These are phyloP conservation scores for Ascoidea tarda DNA, from an alignment of 805 yeast genomes.

Conservation along the genomic window DNA sequence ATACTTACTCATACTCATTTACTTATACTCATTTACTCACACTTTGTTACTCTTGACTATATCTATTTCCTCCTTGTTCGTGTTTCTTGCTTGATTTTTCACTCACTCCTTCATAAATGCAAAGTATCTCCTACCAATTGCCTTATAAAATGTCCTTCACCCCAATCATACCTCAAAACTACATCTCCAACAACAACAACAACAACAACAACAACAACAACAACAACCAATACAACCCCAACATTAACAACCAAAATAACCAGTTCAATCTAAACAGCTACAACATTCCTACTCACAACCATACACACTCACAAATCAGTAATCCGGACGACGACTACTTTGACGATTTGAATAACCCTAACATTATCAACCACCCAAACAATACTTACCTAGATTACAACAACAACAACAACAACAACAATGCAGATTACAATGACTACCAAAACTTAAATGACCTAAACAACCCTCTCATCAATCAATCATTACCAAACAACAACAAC, in stretches of 20 bases:
- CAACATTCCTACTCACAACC: no score
- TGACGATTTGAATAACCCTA: constrained; percentile 14
- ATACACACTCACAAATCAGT: no score
- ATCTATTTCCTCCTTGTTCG: no score
- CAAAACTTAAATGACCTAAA: constrained; percentile 5
- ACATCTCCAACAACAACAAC: constrained; percentile 10
- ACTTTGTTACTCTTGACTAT: no score
- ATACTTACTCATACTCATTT: no score
- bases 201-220: constrained; percentile 46
- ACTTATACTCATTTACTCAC: no score
- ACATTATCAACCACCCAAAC: constrained; percentile 11
- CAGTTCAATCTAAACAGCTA: no score
- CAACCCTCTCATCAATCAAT: constrained; percentile 7
- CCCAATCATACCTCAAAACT: constrained; percentile 1
- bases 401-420: constrained; percentile 9
- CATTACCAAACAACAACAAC: constrained; percentile 2
- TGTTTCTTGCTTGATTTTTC: no score
- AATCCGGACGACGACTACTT: no score
- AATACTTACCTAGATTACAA: not conserved
- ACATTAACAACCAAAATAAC: constrained; percentile 14
- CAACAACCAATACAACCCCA: constrained; percentile 57
- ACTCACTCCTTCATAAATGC: no score
- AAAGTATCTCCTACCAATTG: no score
- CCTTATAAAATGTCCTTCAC: no score
- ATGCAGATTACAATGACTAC: constrained; percentile 3